Percentiles rank a stretch among this genome's conserved stretches.
phyloP scores from a whole-genome alignment of 768 basidiomycete species.

The Boletus barrowsii region DNA sequence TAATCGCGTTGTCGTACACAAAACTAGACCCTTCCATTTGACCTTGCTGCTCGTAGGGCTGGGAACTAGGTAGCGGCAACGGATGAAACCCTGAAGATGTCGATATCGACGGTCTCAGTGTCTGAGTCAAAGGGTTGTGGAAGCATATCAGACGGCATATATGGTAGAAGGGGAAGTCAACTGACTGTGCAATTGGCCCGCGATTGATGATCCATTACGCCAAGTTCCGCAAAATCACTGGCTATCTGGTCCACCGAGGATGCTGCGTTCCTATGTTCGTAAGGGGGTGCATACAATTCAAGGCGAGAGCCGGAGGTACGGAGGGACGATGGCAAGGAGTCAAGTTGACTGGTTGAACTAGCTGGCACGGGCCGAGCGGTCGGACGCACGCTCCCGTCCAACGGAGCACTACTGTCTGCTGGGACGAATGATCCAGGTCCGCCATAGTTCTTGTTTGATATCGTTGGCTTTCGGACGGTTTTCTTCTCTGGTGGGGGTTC shows the following conservation, averaged over 20 bases:
- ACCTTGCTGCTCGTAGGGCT: conserved; percentile 38
- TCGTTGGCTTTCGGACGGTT: conserved; percentile 44
- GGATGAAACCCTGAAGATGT: conserved; percentile 33
- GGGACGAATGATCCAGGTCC: conserved; percentile 78
- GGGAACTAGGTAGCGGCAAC: conserved; percentile 32
- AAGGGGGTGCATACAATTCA: conserved; percentile 72
- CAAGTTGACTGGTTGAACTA: conserved; percentile 37
- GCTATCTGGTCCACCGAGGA: conserved; percentile 51
- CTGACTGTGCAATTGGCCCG: conserved; percentile 62
- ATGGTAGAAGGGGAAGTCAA: conserved; percentile 10
- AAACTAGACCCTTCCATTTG: conserved; percentile 33
- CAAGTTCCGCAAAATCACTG: conserved; percentile 66
- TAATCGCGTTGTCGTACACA: conserved; percentile 38
- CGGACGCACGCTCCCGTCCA: conserved; percentile 21
- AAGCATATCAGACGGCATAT: conserved; percentile 12
- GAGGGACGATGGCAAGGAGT: conserved; percentile 59
- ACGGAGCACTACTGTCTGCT: conserved; percentile 33
- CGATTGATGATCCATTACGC: conserved; percentile 46
- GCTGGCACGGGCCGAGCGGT: conserved; percentile 13
- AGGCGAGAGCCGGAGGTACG: conserved; percentile 60
- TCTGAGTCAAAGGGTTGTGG: conserved; percentile 33
- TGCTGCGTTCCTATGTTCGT: conserved; percentile 51
- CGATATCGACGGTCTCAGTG: conserved; percentile 37
- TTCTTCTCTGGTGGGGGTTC: conserved; percentile 80
- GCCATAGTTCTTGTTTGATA: conserved; percentile 62